Conservation (phyloP, 495 filamentous ascomycete genomes). For the Penicillium nucicola region DNA sequence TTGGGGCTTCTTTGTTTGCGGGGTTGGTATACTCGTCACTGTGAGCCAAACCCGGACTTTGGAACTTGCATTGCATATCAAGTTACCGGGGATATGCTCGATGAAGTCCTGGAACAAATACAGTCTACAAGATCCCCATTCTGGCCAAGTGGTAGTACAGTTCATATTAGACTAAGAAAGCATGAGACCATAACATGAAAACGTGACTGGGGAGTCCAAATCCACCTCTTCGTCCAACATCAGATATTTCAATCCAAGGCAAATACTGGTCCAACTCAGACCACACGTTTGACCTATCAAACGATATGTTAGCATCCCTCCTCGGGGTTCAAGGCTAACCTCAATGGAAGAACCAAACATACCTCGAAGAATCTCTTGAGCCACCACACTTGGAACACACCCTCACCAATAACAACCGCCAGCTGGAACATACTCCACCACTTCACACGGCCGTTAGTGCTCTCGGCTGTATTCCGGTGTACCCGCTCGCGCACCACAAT, state of each 20-base stretch:
- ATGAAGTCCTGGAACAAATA: too few species aligned
- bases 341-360: conserved; percentile 3
- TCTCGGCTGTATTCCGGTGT: conserved; percentile 97
- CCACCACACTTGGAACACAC: conserved; percentile 99
- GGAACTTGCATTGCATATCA: too few species aligned
- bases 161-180: conserved; percentile 21
- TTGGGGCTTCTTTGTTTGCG: background rate
- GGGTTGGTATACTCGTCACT: conserved; percentile 3
- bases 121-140: background rate
- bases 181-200: conserved; percentile 22
- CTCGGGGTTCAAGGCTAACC: background rate
- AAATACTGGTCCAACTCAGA: conserved; percentile 24
- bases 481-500: conserved; percentile 93
- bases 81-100: too few species aligned
- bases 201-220: conserved; percentile 7
- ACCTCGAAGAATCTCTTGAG: conserved; percentile 98
- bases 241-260: conserved; percentile 6
- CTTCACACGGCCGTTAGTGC: conserved; percentile 94
- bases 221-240: conserved; percentile 7
- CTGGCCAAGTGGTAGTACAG: conserved; percentile 15
- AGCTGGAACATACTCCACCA: conserved; percentile 99
- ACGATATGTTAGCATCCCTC: background rate
- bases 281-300: conserved; percentile 43
- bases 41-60: background rate
- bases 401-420: conserved; percentile 82